Evolutionary conservation across 2,329 filamentous ascomycete species (phyloP).

Genomic region (Cordyceps farinosa): DNA sequence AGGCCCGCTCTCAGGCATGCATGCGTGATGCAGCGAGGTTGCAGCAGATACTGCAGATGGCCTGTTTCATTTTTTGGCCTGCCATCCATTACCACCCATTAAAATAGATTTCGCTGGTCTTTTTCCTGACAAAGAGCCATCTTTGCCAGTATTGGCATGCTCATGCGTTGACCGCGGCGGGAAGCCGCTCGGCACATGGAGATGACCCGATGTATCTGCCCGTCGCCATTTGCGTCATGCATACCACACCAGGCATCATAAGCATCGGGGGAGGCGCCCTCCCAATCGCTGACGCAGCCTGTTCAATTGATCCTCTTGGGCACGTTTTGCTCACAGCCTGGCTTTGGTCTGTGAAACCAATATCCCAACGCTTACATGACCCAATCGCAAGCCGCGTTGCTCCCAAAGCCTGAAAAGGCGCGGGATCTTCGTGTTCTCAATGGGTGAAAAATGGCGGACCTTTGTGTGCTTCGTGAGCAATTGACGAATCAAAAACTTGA

Average conservation of each 20-base stretch:
- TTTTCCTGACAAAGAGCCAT: not conserved
- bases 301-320: not conserved
- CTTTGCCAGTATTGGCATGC: not conserved
- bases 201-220: not conserved
- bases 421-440: no score
- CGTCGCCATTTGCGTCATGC: not conserved
- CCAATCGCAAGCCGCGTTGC: no score
- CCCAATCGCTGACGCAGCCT: not conserved
- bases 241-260: not conserved
- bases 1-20: conserved; percentile 8
- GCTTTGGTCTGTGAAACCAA: not conserved
- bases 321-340: not conserved
- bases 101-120: not conserved
- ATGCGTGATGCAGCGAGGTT: conserved; percentile 2
- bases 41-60: not conserved
- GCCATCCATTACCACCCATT: not conserved
- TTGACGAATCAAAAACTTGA: not conserved
- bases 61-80: not conserved
- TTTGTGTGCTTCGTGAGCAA: not conserved
- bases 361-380: not conserved
- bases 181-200: not conserved
- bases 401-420: no score
- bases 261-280: not conserved
- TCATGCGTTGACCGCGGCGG: not conserved
- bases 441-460: no score